Base-by-base conservation (phyloP, 352 stramenopile genomes). In the Globisporangium splendens region DNA sequence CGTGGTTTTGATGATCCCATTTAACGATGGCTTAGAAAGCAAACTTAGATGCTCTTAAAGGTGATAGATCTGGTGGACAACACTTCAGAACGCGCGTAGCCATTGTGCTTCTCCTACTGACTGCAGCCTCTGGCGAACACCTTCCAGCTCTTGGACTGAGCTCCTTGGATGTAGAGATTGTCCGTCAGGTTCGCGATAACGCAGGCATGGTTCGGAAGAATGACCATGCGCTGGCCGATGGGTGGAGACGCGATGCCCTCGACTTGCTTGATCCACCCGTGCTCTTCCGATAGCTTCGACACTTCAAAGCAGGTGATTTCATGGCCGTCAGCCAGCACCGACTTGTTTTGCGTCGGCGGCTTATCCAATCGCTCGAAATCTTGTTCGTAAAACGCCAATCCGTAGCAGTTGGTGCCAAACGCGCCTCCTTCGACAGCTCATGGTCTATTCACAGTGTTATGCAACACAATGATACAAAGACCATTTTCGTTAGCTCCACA, bases 221-320 rank as follows among this genome's bases (percentile, higher is more conserved):
- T 77, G n/a, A 83, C 51, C 59, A 91, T 72, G 17, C 71, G 73
- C 43, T 76, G 55, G 35, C 82, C 79, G 33, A 91, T 86, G 8
- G 63, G 48, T 0, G 82, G 79, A 0, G 68, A 63, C 10, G 69
- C 56, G 38, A 83, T 71, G 15, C 79, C 77, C 11, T 86, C 75
- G 8, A 79, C 64, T 41, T 82, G 72, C 61, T 86, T 70, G 41
- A 86, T 38, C 82, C 82, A 91, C 17, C 79, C 77, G 41, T 91
- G 82, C 52, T 91, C 82, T 60, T 91, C 82, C 44, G 79, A 91
- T 21, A 91, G 64, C 44, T 83, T 89, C 41, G 78, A 77, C 15
- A 91, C 38, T 33, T 88, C 70, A 56, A 86, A 91, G 66, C 79
- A 88, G 42, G 75, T 62, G 18, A 83, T 33, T 13, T 75, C 62